Evolutionary conservation across 2,329 filamentous ascomycete genomes (phyloP), one percentile per base, ranked within the genome.

Genomic region (Chaetomium sp.): DNA sequence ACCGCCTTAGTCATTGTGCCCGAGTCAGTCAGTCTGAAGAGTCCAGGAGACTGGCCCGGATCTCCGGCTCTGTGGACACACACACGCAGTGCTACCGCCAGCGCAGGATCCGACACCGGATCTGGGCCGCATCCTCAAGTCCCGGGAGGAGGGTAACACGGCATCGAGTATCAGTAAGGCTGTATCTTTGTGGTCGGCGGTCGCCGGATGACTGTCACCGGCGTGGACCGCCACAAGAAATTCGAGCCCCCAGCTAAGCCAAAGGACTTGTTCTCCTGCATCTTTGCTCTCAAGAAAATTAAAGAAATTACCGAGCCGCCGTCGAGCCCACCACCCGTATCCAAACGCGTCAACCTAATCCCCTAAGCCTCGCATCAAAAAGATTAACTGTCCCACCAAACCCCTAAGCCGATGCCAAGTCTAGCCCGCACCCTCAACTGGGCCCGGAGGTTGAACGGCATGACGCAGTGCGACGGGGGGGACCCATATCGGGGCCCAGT

Each of bases 161-260:
- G 33, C 63, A 35, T 60, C 31, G 19, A 47, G 12, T 58, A 54
- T 55, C 58, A 47, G 42, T 57, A 60, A 42, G 57, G 57, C 45
- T 64, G 57, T 25, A 19, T 54, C 12, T 21, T 35, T 23, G n/a
- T n/a, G n/a, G n/a, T n/a, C 31, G 19, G 25, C 21, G n/a, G n/a
- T 35, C 12, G 27, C 54, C 29, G 35, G 23, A 47, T 38, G 21
- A 16, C 51, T 51, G 10, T 21, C n/a, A n/a, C n/a, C n/a, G n/a
- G n/a, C n/a, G n/a, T n/a, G n/a, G n/a, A n/a, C n/a, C n/a, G n/a
- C n/a, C n/a, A n/a, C n/a, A n/a, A n/a, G n/a, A n/a, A n/a, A n/a
- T n/a, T n/a, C n/a, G n/a, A n/a, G n/a, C n/a, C n/a, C n/a, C n/a
- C n/a, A n/a, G n/a, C n/a, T n/a, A n/a, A n/a, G n/a, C n/a, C n/a